Conservation (phyloP, 441 rosid genomes). For the Syzygium syzygioides region DNA sequence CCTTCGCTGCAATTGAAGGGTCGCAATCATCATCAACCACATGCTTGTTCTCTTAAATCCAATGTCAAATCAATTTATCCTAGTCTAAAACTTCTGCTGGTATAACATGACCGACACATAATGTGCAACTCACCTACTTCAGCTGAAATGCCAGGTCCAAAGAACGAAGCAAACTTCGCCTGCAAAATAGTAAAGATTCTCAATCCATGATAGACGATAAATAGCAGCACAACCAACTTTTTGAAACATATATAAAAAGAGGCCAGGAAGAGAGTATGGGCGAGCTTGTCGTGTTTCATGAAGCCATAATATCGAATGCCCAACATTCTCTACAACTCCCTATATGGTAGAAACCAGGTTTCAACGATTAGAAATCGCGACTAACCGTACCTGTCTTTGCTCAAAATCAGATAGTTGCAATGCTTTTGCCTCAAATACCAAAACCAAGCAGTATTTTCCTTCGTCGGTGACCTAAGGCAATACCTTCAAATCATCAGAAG, state of each 20-base stretch:
- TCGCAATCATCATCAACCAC: neutral
- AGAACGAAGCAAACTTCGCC: slow-evolving; percentile 91
- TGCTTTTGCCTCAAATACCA: slow-evolving; percentile 76
- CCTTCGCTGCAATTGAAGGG: slow-evolving; percentile 43
- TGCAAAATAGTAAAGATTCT: slow-evolving; percentile 6
- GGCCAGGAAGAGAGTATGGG: neutral
- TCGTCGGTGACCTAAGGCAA: slow-evolving; percentile 59
- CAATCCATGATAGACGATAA: neutral
- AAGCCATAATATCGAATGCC: neutral
- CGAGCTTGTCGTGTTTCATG: neutral
- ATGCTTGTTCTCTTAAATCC: neutral
- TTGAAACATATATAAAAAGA: neutral
- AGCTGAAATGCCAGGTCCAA: slow-evolving; percentile 82
- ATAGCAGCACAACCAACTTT: neutral
- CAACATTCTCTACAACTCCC: neutral
- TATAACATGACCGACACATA: neutral
- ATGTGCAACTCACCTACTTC: slow-evolving; percentile 57
- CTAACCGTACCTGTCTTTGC: slow-evolving; percentile 56
- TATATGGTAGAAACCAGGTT: neutral
- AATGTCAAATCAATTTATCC: neutral
- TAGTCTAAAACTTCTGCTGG: neutral
- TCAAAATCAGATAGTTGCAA: slow-evolving; percentile 77
- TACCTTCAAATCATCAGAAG: neutral
- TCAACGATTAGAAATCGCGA: neutral
- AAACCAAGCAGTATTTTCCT: slow-evolving; percentile 77